Evolutionary conservation across 1,284 basidiomycete genomes (phyloP).

Genomic region (Cryptococcus amylolentus): DNA sequence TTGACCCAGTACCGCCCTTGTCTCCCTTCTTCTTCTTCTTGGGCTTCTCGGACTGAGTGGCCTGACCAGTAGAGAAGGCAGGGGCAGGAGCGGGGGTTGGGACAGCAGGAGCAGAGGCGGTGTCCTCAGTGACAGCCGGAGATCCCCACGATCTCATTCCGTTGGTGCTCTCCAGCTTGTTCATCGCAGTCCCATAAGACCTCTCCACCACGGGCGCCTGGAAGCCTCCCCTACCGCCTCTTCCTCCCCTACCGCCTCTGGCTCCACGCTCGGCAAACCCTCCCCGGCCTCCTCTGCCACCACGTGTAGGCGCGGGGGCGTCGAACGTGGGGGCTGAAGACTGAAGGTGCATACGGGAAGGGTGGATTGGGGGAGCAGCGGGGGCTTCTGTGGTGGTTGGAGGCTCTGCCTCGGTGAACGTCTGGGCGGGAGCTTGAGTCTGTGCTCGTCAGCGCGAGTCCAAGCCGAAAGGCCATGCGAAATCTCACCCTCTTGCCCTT

Average conservation of each 20-base stretch:
- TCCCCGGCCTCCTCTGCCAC: constrained; percentile 11
- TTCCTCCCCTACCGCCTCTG: constrained; percentile 13
- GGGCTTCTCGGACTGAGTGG: constrained; percentile 12
- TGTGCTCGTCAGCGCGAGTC: not conserved
- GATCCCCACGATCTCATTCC: constrained; percentile 46
- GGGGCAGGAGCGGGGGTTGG: not conserved
- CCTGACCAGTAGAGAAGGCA: not conserved
- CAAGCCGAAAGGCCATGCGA: not conserved
- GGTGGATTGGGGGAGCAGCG: constrained; percentile 33
- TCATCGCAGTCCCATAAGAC: constrained; percentile 26
- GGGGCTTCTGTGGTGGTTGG: constrained; percentile 12
- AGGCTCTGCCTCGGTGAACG: constrained; percentile 15
- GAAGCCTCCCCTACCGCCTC: constrained; percentile 9
- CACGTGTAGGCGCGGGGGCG: not conserved
- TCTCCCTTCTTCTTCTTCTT: constrained; percentile 47
- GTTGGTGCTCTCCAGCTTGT: constrained; percentile 25
- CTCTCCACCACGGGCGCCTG: constrained; percentile 9
- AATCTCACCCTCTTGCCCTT: constrained; percentile 62
- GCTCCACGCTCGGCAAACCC: constrained; percentile 1
- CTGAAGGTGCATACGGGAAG: constrained; percentile 23
- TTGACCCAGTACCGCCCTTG: constrained; percentile 47
- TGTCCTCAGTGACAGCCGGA: constrained; percentile 18
- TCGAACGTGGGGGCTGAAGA: not conserved
- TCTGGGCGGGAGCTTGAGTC: constrained; percentile 2
- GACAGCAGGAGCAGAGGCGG: not conserved